phyloP scores from a whole-genome alignment of 495 filamentous ascomycete species.

The Amniculicola lignicola region DNA sequence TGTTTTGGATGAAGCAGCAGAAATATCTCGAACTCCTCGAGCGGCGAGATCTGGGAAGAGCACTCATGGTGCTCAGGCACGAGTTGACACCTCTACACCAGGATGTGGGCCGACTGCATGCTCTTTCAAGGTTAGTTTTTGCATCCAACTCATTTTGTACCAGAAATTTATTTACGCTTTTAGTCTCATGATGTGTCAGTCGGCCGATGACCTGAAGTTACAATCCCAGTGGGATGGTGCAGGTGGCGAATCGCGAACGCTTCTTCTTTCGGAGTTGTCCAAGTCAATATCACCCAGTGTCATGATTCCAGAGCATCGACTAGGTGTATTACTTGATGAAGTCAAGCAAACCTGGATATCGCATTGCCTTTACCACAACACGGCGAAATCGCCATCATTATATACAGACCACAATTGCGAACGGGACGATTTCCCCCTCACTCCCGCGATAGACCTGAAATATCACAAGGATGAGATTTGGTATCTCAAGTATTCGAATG shows the following conservation, averaged over 20 bases:
- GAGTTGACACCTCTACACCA: conserved; percentile 87
- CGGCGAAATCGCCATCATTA: conserved; percentile 70
- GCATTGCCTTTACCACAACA: conserved; percentile 86
- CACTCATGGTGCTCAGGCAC: conserved; percentile 74
- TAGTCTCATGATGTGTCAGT: conserved; percentile 83
- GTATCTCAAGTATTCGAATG: conserved; percentile 84
- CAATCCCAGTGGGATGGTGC: conserved; percentile 89
- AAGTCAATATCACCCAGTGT: conserved; percentile 93
- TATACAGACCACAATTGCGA: conserved; percentile 88
- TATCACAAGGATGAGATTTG: conserved; percentile 84
- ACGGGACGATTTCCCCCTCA: conserved; percentile 70
- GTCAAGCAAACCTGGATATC: conserved; percentile 79
- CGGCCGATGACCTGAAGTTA: conserved; percentile 71
- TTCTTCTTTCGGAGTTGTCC: conserved; percentile 76
- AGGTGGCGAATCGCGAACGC: conserved; percentile 68
- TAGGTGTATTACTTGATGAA: conserved; percentile 78
- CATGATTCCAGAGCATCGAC: conserved; percentile 92
- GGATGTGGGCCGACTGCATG: conserved; percentile 71
- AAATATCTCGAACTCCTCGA: conserved; percentile 94
- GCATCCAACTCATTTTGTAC: not conserved
- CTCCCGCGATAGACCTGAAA: conserved; percentile 62
- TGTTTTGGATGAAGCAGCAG: conserved; percentile 83
- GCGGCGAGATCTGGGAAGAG: conserved; percentile 63
- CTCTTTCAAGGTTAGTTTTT: conserved; percentile 69
- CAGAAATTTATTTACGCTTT: conserved; percentile 12